Conservation (phyloP, 371 early-diverging fungal species). For the Mortierella sp. region DNA sequence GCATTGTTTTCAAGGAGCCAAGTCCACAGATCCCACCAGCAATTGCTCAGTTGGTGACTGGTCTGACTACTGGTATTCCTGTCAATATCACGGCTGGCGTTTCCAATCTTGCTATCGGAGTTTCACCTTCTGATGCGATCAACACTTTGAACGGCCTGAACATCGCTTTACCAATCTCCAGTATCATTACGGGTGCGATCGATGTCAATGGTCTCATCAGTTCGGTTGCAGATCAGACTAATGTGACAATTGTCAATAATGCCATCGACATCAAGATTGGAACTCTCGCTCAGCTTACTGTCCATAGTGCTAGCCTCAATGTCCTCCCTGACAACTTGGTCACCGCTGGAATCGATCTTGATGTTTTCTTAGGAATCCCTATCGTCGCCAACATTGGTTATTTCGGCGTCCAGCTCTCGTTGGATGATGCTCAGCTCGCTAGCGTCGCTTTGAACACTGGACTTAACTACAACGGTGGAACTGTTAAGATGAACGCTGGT, state of each 20-base stretch:
- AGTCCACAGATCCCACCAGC: constrained; percentile 31
- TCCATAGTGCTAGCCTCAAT: constrained; percentile 46
- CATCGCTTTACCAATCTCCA: constrained; percentile 34
- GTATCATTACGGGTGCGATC: constrained; percentile 28
- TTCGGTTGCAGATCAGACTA: constrained; percentile 20
- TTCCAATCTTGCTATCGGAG: constrained; percentile 40
- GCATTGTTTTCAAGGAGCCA: constrained; percentile 51
- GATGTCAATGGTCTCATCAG: constrained; percentile 17
- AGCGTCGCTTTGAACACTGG: constrained; percentile 42
- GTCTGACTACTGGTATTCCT: constrained; percentile 33
- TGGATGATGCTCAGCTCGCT: constrained; percentile 46
- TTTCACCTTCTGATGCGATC: constrained; percentile 44
- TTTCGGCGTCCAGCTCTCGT: constrained; percentile 39
- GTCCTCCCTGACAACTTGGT: constrained; percentile 52
- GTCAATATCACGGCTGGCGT: constrained; percentile 38
- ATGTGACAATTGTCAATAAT: constrained; percentile 31
- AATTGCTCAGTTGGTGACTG: constrained; percentile 35
- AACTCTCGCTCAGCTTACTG: constrained; percentile 31
- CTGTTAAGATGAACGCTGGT: constrained; percentile 40
- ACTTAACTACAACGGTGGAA: constrained; percentile 39
- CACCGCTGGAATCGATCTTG: constrained; percentile 38
- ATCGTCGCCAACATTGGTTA: constrained; percentile 52
- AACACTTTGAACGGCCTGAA: constrained; percentile 41
- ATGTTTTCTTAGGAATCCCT: constrained; percentile 51
- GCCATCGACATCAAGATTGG: constrained; percentile 40